Conservation (phyloP, 2,329 filamentous ascomycete genomes). For the Cordyceps cateniannulata region DNA sequence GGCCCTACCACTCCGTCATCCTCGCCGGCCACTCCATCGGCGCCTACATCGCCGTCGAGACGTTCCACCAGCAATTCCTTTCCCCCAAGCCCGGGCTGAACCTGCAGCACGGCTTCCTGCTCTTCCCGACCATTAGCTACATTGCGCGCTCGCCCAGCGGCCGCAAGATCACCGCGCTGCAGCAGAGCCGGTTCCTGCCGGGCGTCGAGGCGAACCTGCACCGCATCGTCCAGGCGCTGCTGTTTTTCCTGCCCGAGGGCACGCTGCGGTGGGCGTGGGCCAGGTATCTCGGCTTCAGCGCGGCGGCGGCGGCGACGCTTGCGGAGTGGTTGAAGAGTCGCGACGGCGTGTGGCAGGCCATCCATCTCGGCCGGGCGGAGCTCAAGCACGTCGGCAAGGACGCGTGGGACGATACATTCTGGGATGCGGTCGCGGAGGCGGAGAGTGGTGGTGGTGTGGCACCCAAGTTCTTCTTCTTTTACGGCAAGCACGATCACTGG, state of each 20-base stretch:
- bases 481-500: constrained; percentile 56
- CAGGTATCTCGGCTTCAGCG: constrained; percentile 40
- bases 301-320: constrained; percentile 43
- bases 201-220: constrained; percentile 34
- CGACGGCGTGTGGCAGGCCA: constrained; percentile 53
- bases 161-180: constrained; percentile 29
- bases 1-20: constrained; percentile 51
- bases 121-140: constrained; percentile 71
- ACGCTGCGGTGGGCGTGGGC: constrained; percentile 38
- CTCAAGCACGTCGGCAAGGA: constrained; percentile 53
- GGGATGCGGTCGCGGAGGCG: constrained; percentile 36
- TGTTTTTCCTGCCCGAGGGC: constrained; percentile 34
- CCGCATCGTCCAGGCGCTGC: constrained; percentile 32
- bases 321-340: constrained; percentile 47
- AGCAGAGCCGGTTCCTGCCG: constrained; percentile 30
- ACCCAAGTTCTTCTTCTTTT: constrained; percentile 53
- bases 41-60: constrained; percentile 63
- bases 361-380: constrained; percentile 55
- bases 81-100: constrained; percentile 31
- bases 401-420: constrained; percentile 52
- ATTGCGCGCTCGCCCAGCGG: constrained; percentile 59
- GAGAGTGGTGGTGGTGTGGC: constrained; percentile 11
- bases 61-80: constrained; percentile 51
- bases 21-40: constrained; percentile 72
- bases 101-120: constrained; percentile 50